Base-by-base conservation (phyloP, 2,329 filamentous ascomycete species). In the Knufia fluminis region DNA sequence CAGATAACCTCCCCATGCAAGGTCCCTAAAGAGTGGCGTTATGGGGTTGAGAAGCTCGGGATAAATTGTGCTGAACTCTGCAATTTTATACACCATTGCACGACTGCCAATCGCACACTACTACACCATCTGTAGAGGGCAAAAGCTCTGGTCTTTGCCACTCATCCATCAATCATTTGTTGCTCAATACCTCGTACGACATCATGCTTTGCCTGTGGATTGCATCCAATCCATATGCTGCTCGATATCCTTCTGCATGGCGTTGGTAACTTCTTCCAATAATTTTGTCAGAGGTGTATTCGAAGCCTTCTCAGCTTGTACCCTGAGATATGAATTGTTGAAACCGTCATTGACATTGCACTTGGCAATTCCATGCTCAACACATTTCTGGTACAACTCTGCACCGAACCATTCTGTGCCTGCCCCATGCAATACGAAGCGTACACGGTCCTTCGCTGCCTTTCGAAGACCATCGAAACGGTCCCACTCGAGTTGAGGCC, bases 361-460 rank as follows among this genome's bases (percentile, higher is more conserved):
- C 61, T 79, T 77, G 19, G 71, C 69, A 28, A 80, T 72, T 3
- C 78, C 78, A 48, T 69, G 69, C 51, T 70, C 67, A 52, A 80
- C 75, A 48, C 75, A 78, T 57, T 73, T 71, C 38, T 66, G 62
- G 54, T 79, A 73, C 36, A 78, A 72, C 57, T 77, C 73, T 59
- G 72, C 67, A 1, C 71, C 69, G 54, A 79, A 80, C 2, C 70
- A 73, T 53, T 79, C 77, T 1, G 36, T 23, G 2, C 46, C 46
- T 9, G 77, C 77, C 1, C 78, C 78, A 59, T 81, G 78, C 52
- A 80, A 64, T 2, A 79, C 78, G 45, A 80, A 62, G 46, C 68
- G 65, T 2, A 79, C 76, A 36, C 68, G 62, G 32, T 69, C 67
- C 0, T 72, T 71, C 9, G 76, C 73, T 46, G 71, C 66, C 46